Evolutionary conservation across 768 basidiomycete species (phyloP), one percentile per base, ranked within the genome.

Genomic region (Lactarius pseudohatsudake): DNA sequence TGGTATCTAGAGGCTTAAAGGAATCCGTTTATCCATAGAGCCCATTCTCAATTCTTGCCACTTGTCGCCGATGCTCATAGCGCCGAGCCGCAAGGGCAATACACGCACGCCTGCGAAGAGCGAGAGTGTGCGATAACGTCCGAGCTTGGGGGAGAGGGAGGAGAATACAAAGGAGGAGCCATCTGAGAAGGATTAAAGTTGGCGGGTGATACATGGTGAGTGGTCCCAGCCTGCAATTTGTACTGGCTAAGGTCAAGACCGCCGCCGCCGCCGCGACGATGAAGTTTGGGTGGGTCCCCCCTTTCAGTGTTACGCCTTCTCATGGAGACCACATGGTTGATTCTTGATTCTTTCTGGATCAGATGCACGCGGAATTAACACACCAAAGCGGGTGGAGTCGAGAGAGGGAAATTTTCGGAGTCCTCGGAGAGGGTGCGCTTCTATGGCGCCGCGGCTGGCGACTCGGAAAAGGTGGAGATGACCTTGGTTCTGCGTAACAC

Each of bases 1-100:
- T 66, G 77, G 77, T 73, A 63, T 80, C 79, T 1, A 81, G 74
- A 16, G 80, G 72, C 72, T 77, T 72, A 70, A 79, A 79, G 18
- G 74, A 68, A 34, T 64, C 56, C 62, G 77, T 74, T 72, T 78
- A 70, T 66, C 61, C 75, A 79, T 78, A 6, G 71, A 62, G n/a
- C 84, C 70, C 71, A 72, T 8, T 55, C 40, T 15, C 5, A 40
- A 40, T 40, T 40, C 40, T 3, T 40, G 40, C 40, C 40, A 40
- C 40, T 40, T 28, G 55, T 70, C 67, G 40, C 72, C 72, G 57
- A 72, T 67, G 41, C 57, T 64, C 66, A 68, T 69, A 10, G 68
- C 73, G 9, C 74, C 74, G 18, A 75, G 73, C 36, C 61, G 61
- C 1, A 75, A 66, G 1, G 74, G 74, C 5, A 74, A 75, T 4